These are phyloP conservation scores for Homolaphlyctis polyrhiza DNA, from an alignment of 371 early-diverging fungal species.

Conservation along the genomic window DNA sequence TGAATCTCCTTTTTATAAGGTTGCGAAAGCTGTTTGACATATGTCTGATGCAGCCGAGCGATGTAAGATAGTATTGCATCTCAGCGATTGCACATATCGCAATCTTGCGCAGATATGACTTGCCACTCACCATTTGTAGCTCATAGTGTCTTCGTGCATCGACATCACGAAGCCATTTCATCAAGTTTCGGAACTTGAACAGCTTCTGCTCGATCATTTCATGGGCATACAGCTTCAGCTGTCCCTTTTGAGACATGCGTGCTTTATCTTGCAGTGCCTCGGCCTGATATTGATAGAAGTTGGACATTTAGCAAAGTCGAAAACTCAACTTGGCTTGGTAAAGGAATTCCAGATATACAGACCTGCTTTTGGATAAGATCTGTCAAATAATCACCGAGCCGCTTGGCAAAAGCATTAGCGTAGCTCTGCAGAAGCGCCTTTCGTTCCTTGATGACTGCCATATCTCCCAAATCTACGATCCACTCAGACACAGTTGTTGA, in stretches of 20 bases:
- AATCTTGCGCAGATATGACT: no score
- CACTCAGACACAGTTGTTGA: background rate
- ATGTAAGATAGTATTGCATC: background rate
- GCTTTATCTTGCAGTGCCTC: conserved; percentile 51
- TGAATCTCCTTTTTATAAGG: conserved; percentile 56
- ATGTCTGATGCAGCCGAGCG: conserved; percentile 41
- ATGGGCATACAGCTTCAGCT: conserved; percentile 51
- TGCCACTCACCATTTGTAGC: conserved; percentile 61
- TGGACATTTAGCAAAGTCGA: background rate
- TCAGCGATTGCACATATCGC: no score
- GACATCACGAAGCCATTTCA: conserved; percentile 88
- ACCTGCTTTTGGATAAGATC: conserved; percentile 24
- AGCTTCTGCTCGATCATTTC: conserved; percentile 70
- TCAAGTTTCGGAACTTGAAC: conserved; percentile 75
- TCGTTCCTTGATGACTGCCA: conserved; percentile 75
- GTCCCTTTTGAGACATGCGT: conserved; percentile 35
- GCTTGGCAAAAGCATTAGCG: conserved; percentile 70
- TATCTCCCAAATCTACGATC: conserved; percentile 47
- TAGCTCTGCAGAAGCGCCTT: conserved; percentile 70
- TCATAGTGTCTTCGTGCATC: conserved; percentile 83
- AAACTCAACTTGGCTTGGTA: background rate
- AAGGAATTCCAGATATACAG: no score
- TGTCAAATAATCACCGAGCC: conserved; percentile 72
- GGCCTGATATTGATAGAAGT: conserved; percentile 30
- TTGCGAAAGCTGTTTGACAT: conserved; percentile 54